Evolutionary conservation across 2,329 filamentous ascomycete genomes (phyloP), one percentile per base, ranked within the genome.

Genomic region (Fusarium dimerum): DNA sequence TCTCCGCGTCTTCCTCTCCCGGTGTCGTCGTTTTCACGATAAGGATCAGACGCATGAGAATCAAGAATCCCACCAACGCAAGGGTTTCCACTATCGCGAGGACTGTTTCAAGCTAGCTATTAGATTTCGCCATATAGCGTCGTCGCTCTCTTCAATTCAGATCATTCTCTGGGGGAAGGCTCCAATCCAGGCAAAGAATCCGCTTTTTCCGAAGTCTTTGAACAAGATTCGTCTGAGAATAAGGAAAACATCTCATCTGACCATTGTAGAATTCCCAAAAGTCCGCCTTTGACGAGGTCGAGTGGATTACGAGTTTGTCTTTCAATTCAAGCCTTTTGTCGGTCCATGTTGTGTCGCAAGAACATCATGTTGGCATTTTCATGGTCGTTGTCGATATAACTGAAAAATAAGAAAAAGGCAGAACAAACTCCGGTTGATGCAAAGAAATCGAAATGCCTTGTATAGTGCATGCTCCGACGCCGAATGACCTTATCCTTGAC

Each of bases 31-130:
- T 26, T 26, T 26, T 26, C 20, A 26, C 20, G 20, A 26, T 7
- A 26, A 26, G 20, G 20, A 26, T 26, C 20, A 26, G 20, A 26
- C 4, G 20, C 20, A 26, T n/a, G 60, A 48, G 59, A 58, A 63
- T 52, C 49, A 59, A 55, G 52, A 56, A 56, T 47, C 50, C 52
- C 54, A 53, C 58, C 51, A 63, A 60, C 58, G 65, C 58, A 26
- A 26, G 20, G 20, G 20, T 26, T 26, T 62, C 63, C 63, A 66
- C 63, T 65, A 65, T 62, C 56, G 61, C 52, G 61, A 67, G 53
- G 65, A 67, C 65, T 66, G 59, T 68, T 67, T 65, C 66, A 67
- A 68, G 66, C 66, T 67, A 66, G 66, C 66, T 68, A 67, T 68
- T 68, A 66, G 65, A 68, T 67, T 68, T 68, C 66, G 65, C 66